Percentiles rank a stretch among this genome's conserved stretches.
Conservation (phyloP, 768 basidiomycete species). For the Boletus edulis region DNA sequence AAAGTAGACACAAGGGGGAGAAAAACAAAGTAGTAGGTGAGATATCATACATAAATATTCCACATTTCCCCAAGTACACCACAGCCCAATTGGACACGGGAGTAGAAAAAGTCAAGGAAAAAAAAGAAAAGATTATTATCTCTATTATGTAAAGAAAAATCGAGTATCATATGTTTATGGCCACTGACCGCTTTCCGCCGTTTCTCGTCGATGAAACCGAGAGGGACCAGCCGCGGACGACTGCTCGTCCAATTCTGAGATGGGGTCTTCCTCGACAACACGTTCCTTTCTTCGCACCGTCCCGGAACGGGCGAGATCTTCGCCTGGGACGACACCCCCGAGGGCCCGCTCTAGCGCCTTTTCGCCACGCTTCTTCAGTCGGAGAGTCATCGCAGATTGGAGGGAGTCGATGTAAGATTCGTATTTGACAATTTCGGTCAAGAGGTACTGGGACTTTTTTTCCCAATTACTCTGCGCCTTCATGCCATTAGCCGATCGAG, state of each 20-base stretch:
- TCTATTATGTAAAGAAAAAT: slow-evolving; percentile 18
- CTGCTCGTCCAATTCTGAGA: slow-evolving; percentile 46
- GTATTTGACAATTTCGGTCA: slow-evolving; percentile 94
- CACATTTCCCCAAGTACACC: slow-evolving; percentile 13
- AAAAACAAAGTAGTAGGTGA: slow-evolving; percentile 12
- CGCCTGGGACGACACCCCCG: slow-evolving; percentile 32
- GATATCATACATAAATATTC: slow-evolving; percentile 35
- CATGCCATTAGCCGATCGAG: slow-evolving; percentile 65
- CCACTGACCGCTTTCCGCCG: slow-evolving; percentile 36
- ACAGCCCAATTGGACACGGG: background rate
- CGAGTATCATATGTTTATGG: slow-evolving; percentile 18
- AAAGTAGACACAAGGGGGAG: background rate
- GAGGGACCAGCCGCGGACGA: slow-evolving; percentile 23
- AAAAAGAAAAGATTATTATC: background rate
- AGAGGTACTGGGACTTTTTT: slow-evolving; percentile 83
- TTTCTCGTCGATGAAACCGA: slow-evolving; percentile 42
- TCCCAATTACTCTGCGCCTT: slow-evolving; percentile 92
- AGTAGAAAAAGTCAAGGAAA: background rate
- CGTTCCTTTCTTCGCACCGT: slow-evolving; percentile 41
- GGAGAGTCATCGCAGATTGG: slow-evolving; percentile 75
- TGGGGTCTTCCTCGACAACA: slow-evolving; percentile 44
- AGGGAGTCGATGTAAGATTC: slow-evolving; percentile 93
- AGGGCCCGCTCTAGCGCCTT: slow-evolving; percentile 69
- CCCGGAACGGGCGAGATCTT: slow-evolving; percentile 25
- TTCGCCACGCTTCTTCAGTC: slow-evolving; percentile 88